Conservation (phyloP, 139 green algal species). For the Coelastrella sp. region DNA sequence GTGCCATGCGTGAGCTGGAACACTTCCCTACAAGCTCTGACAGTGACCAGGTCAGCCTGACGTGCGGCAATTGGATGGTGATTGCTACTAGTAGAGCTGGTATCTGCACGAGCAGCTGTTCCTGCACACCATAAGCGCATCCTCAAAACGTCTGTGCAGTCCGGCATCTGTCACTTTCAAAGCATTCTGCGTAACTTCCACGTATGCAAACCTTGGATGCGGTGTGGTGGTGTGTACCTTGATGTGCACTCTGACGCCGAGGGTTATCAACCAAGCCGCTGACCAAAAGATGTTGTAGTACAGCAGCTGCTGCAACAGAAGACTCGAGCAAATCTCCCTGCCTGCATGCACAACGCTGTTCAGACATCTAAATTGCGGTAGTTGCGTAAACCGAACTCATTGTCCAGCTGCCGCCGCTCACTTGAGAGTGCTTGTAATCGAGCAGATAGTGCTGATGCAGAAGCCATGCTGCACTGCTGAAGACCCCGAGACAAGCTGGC, state of each 20-base stretch:
- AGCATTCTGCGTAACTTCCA: no score
- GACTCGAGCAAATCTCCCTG: slow-evolving; percentile 55
- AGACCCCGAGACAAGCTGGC: no score
- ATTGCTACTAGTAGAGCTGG: no score
- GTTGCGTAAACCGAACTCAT: not conserved
- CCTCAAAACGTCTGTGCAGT: no score
- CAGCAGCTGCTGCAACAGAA: slow-evolving; percentile 69
- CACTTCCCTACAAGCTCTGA: no score
- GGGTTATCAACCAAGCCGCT: slow-evolving; percentile 55
- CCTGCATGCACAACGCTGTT: slow-evolving; percentile 41
- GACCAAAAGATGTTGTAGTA: slow-evolving; percentile 66
- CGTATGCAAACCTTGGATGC: no score
- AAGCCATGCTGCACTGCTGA: not conserved
- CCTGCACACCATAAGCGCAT: no score
- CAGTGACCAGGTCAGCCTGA: no score
- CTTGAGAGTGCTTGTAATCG: slow-evolving; percentile 54
- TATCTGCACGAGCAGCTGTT: no score
- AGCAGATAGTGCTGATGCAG: not conserved
- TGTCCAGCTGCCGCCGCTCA: slow-evolving; percentile 14
- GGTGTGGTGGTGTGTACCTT: not conserved
- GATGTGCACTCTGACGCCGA: slow-evolving; percentile 49
- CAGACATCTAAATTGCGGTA: not conserved
- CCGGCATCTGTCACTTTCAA: no score
- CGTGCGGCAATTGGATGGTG: no score
- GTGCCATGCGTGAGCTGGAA: no score